Base-by-base conservation (phyloP, 2,329 filamentous ascomycete genomes). In the Aspergillus piperis region DNA sequence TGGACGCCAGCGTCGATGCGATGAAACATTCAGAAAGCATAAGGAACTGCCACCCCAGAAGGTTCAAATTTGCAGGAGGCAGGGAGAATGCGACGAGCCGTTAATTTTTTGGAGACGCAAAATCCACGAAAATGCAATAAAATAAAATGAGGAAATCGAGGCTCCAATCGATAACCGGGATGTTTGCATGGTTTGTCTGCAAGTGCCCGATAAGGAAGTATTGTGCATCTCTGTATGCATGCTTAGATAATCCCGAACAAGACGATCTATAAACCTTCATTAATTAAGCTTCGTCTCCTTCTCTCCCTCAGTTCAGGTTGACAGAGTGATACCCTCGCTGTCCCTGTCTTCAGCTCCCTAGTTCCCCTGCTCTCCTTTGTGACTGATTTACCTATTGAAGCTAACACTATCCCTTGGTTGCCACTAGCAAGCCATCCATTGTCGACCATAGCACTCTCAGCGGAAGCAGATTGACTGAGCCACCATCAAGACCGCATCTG, bases 1-100 rank as follows among this genome's bases (percentile, higher is more conserved):
- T 69, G 49, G 77, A 77, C 58, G 74, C 71, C 65, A 78, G 66
- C 21, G 78, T 77, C 59, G 80, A 79, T 61, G 77, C 78, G 59
- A 82, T 66, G 55, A 82, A 81, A 60, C 74, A 78, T 73, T 82
- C 80, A 41, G 79, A 80, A 60, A 82, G 77, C 80, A 82, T 82
- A 57, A 67, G 63, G 70, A 69, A 23, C 65, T 63, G 64, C 59
- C 59, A 57, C 54, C 38, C 52, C 56, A 63, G 54, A 54, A 53
- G 67, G 56, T 13, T 36, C 32, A 62, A 19, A 54, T 25, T 32
- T 65, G 61, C 50, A 61, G 54, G 58, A 62, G 49, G 48, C 58
- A 58, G 15, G 47, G 53, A 42, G 48, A 32, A 47, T 47, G 39
- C 23, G 27, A 23, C 38, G 8, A 21, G 25, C 27, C 56, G 48